phyloP scores from a whole-genome alignment of 495 filamentous ascomycete genomes.

The Trichoderma parareesei region DNA sequence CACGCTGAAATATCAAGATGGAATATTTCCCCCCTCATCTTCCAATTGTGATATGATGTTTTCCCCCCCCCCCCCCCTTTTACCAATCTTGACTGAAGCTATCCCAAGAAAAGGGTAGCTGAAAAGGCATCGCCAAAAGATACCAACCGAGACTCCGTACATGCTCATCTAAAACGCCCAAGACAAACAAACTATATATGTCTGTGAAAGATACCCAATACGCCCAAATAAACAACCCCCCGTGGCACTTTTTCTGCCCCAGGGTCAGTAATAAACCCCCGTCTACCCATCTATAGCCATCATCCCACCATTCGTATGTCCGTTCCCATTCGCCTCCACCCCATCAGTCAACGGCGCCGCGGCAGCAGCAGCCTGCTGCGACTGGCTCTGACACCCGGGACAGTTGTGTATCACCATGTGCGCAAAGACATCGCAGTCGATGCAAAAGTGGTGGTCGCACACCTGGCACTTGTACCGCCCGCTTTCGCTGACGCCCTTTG shows the following conservation, averaged over 20 bases:
- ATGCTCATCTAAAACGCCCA: neutral
- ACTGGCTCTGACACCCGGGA: conserved; percentile 77
- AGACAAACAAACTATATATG: neutral
- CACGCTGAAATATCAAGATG: neutral
- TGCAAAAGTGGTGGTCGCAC: conserved; percentile 86
- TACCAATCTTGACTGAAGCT: neutral
- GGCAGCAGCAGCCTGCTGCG: conserved; percentile 14
- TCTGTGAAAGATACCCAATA: neutral
- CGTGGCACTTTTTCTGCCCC: neutral
- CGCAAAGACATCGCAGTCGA: conserved; percentile 92
- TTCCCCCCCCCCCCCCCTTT: too few relatives aligned
- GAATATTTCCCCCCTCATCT: neutral
- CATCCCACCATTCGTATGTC: conserved; percentile 15
- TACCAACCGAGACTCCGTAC: neutral
- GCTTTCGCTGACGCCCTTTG: conserved; percentile 73
- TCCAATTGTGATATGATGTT: too few relatives aligned
- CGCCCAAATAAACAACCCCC: neutral
- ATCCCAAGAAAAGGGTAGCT: neutral
- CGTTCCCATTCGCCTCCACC: conserved; percentile 17
- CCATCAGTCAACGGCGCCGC: neutral
- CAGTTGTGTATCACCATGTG: conserved; percentile 95
- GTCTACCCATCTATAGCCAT: conserved; percentile 31
- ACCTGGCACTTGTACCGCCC: conserved; percentile 79
- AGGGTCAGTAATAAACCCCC: neutral
- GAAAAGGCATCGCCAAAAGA: neutral